Conservation (phyloP, 768 basidiomycete genomes). For the Lactifluus volemus region DNA sequence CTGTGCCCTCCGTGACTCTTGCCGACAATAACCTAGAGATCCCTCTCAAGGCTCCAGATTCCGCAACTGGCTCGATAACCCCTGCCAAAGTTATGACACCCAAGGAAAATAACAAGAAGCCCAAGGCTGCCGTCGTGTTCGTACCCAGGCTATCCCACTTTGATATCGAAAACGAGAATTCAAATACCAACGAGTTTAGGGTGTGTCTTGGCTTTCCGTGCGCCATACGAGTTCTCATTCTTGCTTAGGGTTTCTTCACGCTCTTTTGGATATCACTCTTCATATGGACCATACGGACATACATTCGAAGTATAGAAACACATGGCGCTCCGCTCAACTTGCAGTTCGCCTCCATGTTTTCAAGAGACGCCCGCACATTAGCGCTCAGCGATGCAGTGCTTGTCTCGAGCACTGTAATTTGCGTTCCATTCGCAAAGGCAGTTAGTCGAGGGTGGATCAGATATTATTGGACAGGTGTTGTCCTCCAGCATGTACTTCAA, state of each 20-base stretch:
- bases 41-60: not conserved
- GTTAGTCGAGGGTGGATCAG: conserved; percentile 70
- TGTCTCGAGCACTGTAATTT: conserved; percentile 63
- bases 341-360: conserved; percentile 80
- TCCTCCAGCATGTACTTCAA: conserved; percentile 79
- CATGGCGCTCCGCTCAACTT: conserved; percentile 71
- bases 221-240: not conserved
- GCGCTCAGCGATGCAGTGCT: conserved; percentile 80
- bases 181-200: conserved; percentile 78
- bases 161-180: conserved; percentile 68
- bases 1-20: not conserved
- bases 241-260: conserved; percentile 79
- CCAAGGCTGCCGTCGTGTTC: conserved; percentile 80
- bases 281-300: conserved; percentile 70
- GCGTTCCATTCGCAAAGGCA: conserved; percentile 77
- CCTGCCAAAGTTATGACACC: conserved; percentile 35
- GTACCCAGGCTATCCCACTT: conserved; percentile 79
- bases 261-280: conserved; percentile 92
- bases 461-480: conserved; percentile 68
- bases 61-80: not conserved
- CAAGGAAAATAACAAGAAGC: conserved; percentile 55
- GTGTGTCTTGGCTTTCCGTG: conserved; percentile 27
- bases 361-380: conserved; percentile 72
- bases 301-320: conserved; percentile 67
- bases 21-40: not conserved